phyloP scores from a whole-genome alignment of 129 eudicot genomes.

The Solidago caesia region DNA sequence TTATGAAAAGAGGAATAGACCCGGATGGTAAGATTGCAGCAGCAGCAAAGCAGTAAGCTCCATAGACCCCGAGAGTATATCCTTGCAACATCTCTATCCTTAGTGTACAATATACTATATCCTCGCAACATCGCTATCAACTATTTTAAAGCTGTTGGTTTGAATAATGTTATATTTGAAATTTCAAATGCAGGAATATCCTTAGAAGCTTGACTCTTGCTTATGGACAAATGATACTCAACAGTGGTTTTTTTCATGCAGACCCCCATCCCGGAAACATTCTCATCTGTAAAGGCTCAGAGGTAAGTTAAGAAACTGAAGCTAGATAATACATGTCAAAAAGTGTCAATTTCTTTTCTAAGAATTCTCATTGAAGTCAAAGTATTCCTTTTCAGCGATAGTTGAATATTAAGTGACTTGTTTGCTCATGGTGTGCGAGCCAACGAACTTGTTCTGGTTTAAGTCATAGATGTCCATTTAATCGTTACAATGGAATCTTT shows the following conservation, averaged over 20 bases:
- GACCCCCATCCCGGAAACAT: conserved; percentile 99
- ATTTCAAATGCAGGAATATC: conserved; percentile 62
- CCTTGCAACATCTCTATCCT: neutral
- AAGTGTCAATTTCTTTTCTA: neutral
- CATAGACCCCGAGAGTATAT: conserved; percentile 49
- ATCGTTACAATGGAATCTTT: neutral
- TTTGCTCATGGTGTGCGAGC: too few species aligned
- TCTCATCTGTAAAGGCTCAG: conserved; percentile 80
- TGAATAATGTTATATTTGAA: neutral
- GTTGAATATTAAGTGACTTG: too few species aligned
- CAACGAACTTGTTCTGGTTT: too few species aligned
- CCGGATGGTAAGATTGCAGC: conserved; percentile 83
- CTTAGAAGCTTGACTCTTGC: conserved; percentile 80
- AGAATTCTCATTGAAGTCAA: too few species aligned
- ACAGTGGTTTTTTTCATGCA: conserved; percentile 97
- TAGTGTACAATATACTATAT: neutral
- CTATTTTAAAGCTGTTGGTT: neutral
- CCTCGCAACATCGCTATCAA: conserved; percentile 3
- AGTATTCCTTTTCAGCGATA: too few species aligned
- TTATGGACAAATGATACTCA: conserved; percentile 97
- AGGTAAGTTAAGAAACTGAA: conserved; percentile 43
- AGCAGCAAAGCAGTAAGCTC: conserved; percentile 94
- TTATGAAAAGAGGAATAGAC: conserved; percentile 79
- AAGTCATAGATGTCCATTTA: too few species aligned
- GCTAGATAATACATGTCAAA: neutral